These are phyloP conservation scores for Hyaloscypha bicolor DNA, from an alignment of 495 filamentous ascomycete genomes.

Conservation along the genomic window DNA sequence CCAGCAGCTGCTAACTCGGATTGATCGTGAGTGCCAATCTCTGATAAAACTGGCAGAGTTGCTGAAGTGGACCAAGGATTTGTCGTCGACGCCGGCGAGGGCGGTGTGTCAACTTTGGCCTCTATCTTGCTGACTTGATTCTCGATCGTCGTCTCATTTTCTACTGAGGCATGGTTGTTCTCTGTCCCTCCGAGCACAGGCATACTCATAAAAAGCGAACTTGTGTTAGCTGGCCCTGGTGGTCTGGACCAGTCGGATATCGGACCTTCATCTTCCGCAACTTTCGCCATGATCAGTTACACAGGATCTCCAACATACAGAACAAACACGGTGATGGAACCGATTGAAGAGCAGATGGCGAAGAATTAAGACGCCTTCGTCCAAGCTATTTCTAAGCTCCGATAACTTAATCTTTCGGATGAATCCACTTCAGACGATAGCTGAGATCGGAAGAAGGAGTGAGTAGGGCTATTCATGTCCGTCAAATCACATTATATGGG, in stretches of 20 bases:
- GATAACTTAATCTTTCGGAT: neutral
- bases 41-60: neutral
- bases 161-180: neutral
- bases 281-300: neutral
- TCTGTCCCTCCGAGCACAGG: neutral
- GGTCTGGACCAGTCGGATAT: neutral
- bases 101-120: neutral
- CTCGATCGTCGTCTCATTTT: neutral
- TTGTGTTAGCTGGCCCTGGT: neutral
- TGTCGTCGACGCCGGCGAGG: neutral
- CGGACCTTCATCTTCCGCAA: neutral
- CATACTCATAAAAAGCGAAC: neutral
- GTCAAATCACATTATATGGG: conserved; percentile 1
- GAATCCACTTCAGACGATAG: neutral
- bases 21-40: neutral
- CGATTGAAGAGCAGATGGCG: neutral
- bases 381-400: too few species aligned
- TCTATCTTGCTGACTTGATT: neutral
- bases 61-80: conserved; percentile 4
- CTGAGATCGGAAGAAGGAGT: neutral
- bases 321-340: neutral
- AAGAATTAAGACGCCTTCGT: neutral
- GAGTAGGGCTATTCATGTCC: neutral
- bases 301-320: neutral
- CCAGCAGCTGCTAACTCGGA: neutral